Evolutionary conservation across 768 basidiomycete species (phyloP), one percentile per base, ranked within the genome.

Genomic region (Mycena floridula): DNA sequence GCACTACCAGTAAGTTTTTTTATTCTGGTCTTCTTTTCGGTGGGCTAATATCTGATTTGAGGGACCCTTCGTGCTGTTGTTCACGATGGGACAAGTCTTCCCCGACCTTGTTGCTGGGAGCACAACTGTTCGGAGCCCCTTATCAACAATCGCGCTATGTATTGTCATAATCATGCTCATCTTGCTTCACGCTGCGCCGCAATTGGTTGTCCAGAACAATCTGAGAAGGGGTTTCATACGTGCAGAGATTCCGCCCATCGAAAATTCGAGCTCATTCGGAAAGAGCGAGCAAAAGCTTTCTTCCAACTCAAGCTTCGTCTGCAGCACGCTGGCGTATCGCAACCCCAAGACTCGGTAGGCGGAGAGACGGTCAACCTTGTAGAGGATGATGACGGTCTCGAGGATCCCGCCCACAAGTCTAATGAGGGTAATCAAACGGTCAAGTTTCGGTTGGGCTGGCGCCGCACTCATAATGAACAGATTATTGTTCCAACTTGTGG

Each of bases 391-490:
- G 50, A 47, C 40, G 30, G 25, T 24, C 25, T 15, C 21, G 15
- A 21, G 5, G 45, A 44, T 20, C 21, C 24, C 2, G 23, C 28
- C 16, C 9, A 40, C 11, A 51, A 51, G 37, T 43, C 50, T 3
- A 38, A 46, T 2, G 22, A n/a, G 7, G 59, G 57, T 1, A 61
- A 61, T 38, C 40, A 37, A 0, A 55, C 47, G 36, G 16, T 59
- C 2, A 39, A 48, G 5, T 61, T 60, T 3, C 48, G 41, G 3
- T 67, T 67, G 53, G 54, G 57, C 0, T 42, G 59, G 11, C 47
- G 52, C 20, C 43, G 53, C 2, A 66, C 62, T 1, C 63, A 63
- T 40, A 63, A 63, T 39, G 59, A 63, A 37, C 57, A 63, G 45
- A 23, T 35, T 3, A 45, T 53, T 18, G 53, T 58, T 24, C 40